Evolutionary conservation across 139 green algal species (phyloP), one percentile per base, ranked within the genome.

Genomic region (Ettlia oleoabundans): DNA sequence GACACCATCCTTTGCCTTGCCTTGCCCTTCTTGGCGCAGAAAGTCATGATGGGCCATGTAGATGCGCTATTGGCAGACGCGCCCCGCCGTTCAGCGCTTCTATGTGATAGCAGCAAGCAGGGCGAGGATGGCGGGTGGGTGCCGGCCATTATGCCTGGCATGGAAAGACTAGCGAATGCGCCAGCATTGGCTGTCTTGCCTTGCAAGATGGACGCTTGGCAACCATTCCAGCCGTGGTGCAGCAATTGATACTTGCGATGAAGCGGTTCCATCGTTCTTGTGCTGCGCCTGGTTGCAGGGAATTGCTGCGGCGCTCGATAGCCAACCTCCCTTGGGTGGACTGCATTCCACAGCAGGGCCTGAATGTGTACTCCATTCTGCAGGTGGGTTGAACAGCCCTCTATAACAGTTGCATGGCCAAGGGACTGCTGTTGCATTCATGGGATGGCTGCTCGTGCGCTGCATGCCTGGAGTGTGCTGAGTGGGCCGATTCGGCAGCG

Each of bases 291-390:
- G n/a, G n/a, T 32, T 79, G 86, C 52, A 92, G 88, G 10, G 71
- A 84, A 28, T 18, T 76, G 24, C 51, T 95, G 55, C 81, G 87
- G 33, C 76, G 70, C 22, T 82, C 80, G 1, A 84, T 81, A 3
- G n/a, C 80, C 42, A 97, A 97, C 69, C 70, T 97, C 40, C 79
- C 87, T 0, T 91, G 88, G 43, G 89, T 94, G 38, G 87, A 95
- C 47, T 87, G 94, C 6, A 85, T 97, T 71, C 88, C 93, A 2
- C 52, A 72, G 21, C 63, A 85, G 21, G 90, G 95, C 22, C 72
- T 95, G 1, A 98, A 97, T 64, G 95, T 98, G 9, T 97, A 97
- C 86, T 91, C 91, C 81, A 91, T 98, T 37, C 83, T 98, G 55
- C 72, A 78, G 72, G 72, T 47, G n/a, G n/a, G n/a, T n/a, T n/a